These are phyloP conservation scores for Penicillium sp. DNA, from an alignment of 2,329 filamentous ascomycete genomes.

Conservation along the genomic window DNA sequence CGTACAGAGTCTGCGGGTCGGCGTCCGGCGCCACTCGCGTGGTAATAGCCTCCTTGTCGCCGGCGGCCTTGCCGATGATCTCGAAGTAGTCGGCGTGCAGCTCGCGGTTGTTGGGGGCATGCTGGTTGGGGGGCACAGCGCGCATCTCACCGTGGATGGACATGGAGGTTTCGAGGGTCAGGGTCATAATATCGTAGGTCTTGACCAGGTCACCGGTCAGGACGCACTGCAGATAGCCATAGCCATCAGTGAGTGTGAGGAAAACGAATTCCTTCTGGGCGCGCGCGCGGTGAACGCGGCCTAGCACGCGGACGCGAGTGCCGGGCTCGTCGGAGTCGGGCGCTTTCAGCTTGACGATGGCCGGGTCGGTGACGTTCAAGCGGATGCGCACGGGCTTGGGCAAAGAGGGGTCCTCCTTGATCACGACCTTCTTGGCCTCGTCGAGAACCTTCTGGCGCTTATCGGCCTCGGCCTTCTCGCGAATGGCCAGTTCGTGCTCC, in stretches of 20 bases:
- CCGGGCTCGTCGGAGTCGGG: slow-evolving; percentile 59
- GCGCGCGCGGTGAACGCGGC: slow-evolving; percentile 76
- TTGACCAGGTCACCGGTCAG: slow-evolving; percentile 76
- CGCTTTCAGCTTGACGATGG: slow-evolving; percentile 53
- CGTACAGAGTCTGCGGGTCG: slow-evolving; percentile 69
- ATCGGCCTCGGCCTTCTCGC: slow-evolving; percentile 68
- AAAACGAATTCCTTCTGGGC: slow-evolving; percentile 83
- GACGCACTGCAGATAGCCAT: slow-evolving; percentile 80
- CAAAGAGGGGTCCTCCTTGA: slow-evolving; percentile 67
- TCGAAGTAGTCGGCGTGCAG: slow-evolving; percentile 86
- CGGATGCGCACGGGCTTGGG: slow-evolving; percentile 71
- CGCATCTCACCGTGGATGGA: slow-evolving; percentile 79
- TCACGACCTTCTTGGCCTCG: slow-evolving; percentile 73
- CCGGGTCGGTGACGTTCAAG: slow-evolving; percentile 66
- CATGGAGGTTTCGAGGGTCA: slow-evolving; percentile 84
- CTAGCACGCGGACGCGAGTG: slow-evolving; percentile 72
- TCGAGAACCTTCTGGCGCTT: slow-evolving; percentile 69
- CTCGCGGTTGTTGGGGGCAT: slow-evolving; percentile 79
- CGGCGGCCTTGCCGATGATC: slow-evolving; percentile 73
- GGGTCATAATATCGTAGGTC: slow-evolving; percentile 84
- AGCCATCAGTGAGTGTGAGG: slow-evolving; percentile 79
- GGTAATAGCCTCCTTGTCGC: slow-evolving; percentile 86
- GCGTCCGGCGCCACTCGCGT: slow-evolving; percentile 69
- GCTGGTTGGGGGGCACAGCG: slow-evolving; percentile 70
- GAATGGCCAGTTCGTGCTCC: slow-evolving; percentile 67